These are phyloP conservation scores for Zarea fungicola DNA, from an alignment of 2,329 filamentous ascomycete species.

Conservation along the genomic window DNA sequence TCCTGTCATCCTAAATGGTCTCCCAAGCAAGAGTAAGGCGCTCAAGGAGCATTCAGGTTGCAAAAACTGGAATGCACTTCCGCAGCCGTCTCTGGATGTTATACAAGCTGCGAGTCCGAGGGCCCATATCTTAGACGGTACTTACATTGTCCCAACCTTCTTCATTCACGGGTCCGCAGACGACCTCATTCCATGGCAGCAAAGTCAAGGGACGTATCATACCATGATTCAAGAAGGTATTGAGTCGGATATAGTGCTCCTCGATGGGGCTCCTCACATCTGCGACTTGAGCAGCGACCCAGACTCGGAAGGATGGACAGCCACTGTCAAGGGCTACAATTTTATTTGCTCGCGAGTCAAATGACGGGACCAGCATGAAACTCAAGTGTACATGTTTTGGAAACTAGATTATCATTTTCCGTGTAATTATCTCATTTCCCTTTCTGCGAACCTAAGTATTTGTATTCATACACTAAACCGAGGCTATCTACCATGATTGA, in stretches of 20 bases:
- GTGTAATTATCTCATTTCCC: no score
- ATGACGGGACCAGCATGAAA: no score
- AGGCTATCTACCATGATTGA: no score
- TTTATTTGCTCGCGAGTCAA: no score
- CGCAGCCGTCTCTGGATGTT: slow-evolving; percentile 8
- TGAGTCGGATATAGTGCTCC: background rate
- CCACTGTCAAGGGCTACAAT: slow-evolving; percentile 2
- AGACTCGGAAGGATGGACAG: no score
- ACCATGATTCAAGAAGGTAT: background rate
- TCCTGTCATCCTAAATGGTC: slow-evolving; percentile 29
- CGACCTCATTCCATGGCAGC: slow-evolving; percentile 12
- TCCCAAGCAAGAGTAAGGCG: slow-evolving; percentile 15
- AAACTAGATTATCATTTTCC: no score
- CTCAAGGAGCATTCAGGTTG: background rate
- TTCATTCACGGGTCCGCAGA: slow-evolving; percentile 13
- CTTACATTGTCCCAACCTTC: slow-evolving; percentile 13
- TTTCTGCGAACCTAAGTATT: no score
- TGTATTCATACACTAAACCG: no score
- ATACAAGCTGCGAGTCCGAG: slow-evolving; percentile 11
- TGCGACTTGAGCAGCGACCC: background rate
- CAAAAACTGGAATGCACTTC: slow-evolving; percentile 13
- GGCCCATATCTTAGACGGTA: slow-evolving; percentile 11
- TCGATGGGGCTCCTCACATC: background rate
- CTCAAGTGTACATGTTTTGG: no score
- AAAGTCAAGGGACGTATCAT: background rate